Base-by-base conservation (phyloP, 495 filamentous ascomycete genomes). In the Aspergillus wentii region DNA sequence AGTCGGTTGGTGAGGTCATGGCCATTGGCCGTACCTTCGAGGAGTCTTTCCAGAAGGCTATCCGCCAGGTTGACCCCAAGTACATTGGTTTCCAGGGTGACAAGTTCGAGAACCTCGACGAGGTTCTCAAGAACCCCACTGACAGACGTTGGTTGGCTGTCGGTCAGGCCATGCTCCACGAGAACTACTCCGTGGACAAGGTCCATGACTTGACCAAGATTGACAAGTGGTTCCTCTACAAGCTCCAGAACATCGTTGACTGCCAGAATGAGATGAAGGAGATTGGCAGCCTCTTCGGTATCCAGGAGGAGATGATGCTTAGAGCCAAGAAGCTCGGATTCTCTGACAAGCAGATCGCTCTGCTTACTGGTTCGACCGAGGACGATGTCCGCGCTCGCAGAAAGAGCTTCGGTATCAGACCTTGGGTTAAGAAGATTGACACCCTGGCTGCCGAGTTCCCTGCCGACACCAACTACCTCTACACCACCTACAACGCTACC, bases 1-100 rank as follows among this genome's bases (percentile, higher is more conserved):
- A 96, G 71, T 95, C 91, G 21, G 91, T 98, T 31, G 91, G 91
- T 42, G 91, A 98, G 65, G 91, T 98, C 33, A 98, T 98, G 91
- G 92, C 91, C 35, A 98, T 98, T 62, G 91, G 91, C 43, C 79
- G 91, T 57, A 96, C 92, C 26, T 98, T 95, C 49, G 92, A 98
- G 64, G 91, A 98, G 68, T 94, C 88, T n/a, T 91, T 98, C 61
- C 91, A 98, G 63, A 98, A 98, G 68, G 91, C 91, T 45, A 91
- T 95, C 52, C 83, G 91, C 30, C 88, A 95, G 69, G 91, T 98
- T 41, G 91, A 98, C 59, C 90, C 91, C 37, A 78, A 76, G 43
- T 98, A 83, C 60, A 58, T 90, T 43, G 91, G 91, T 48, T 91
- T 98, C 69, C 92, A 98, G 72, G 91, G 91, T 38, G 92, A 83